phyloP scores from a whole-genome alignment of 129 eudicot genomes.

The Arctium lappa region DNA sequence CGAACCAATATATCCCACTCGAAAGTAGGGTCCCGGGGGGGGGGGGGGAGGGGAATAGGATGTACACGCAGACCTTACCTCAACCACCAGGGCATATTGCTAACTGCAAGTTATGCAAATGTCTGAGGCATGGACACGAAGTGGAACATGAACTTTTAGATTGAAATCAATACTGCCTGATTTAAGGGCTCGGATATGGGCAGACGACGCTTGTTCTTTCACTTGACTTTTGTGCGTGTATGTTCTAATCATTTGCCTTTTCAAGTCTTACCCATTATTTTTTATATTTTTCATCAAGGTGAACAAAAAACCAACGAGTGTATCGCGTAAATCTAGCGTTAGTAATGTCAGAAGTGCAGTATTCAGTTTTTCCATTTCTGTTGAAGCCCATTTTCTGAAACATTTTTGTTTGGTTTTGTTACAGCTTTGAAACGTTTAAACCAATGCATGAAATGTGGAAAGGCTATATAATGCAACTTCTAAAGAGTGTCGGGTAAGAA shows the following conservation, averaged over 20 bases:
- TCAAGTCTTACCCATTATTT: not conserved
- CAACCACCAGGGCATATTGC: not conserved
- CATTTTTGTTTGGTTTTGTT: constrained; percentile 12
- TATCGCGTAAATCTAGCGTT: not conserved
- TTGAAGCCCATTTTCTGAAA: not conserved
- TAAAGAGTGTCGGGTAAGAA: constrained; percentile 65
- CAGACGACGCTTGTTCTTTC: not conserved
- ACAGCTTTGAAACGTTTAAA: constrained; percentile 61
- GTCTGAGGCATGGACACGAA: not conserved
- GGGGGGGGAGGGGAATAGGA: not conserved
- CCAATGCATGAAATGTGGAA: constrained; percentile 93
- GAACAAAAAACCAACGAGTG: not conserved
- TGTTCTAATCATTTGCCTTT: not conserved
- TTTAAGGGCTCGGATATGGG: not conserved
- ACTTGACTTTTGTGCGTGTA: not conserved
- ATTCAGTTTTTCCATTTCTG: not conserved
- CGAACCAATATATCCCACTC: no score
- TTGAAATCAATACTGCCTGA: not conserved
- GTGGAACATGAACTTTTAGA: not conserved
- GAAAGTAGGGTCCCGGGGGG: no score
- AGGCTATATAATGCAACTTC: constrained; percentile 46
- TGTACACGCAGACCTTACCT: not conserved
- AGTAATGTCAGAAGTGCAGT: not conserved
- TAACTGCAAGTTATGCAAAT: not conserved
- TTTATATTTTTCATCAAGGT: not conserved